Evolutionary conservation across 2,329 filamentous ascomycete genomes (phyloP), one percentile per base, ranked within the genome.

Genomic region (Dothistroma pini): DNA sequence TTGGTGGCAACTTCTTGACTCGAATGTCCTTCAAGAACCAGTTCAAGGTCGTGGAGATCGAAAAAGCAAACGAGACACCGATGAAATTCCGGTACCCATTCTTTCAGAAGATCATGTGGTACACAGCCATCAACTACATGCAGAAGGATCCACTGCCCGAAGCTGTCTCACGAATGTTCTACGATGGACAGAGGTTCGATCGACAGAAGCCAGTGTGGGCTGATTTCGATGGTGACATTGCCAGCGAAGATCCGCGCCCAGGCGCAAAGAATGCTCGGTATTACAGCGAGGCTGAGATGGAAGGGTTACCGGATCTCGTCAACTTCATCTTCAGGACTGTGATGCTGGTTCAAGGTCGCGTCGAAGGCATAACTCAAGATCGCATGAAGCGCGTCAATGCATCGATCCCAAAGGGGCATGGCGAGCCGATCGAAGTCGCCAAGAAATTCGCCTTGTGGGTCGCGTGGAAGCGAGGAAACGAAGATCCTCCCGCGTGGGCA

Each of bases 81-180:
- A 77, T 81, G 65, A 87, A 86, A 66, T 89, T 89, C 71, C 78
- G 86, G 54, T 89, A 89, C 70, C 86, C 86, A 1, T 84, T 83
- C 71, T 89, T 89, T 71, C 86, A 89, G 70, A 87, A 86, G 69
- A 83, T 88, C 58, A 86, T 88, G 78, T 89, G 86, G 86, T 85
- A 86, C 66, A 81, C 85, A 1, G 79, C 83, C n/a, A 77, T 88
- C 69, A 81, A 84, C 66, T 89, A 89, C 68, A 77, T 89, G 41
- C 80, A 84, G 56, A 80, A 84, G 31, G 86, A 89, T 71, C 86
- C 86, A 1, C 73, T 89, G n/a, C 86, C 86, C 0, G 74, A 77
- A 25, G 77, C 76, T 48, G 80, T 89, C 5, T 76, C 82, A 54
- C 77, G 85, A 44, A 75, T 80, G 12, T 83, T 88, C 64, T 77